Percentiles rank a stretch among this genome's conserved stretches.
Conservation (phyloP, 768 basidiomycete genomes). For the Lentinula boryana region DNA sequence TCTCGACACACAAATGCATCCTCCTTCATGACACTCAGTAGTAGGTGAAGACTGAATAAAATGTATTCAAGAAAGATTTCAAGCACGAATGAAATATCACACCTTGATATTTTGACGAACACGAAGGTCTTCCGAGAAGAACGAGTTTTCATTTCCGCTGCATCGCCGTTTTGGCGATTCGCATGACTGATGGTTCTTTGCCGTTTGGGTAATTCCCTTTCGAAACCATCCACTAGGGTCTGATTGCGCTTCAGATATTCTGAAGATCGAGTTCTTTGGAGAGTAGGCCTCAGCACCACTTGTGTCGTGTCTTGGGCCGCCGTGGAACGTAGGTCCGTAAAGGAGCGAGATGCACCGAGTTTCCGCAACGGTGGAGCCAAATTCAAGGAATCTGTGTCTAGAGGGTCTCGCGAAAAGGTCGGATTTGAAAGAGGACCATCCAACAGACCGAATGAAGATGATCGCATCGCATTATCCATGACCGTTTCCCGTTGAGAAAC, state of each 20-base stretch:
- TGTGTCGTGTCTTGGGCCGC: slow-evolving; percentile 27
- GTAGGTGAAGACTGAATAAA: slow-evolving; percentile 50
- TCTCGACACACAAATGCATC: slow-evolving; percentile 82
- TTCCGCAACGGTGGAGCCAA: slow-evolving; percentile 37
- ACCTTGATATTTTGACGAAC: slow-evolving; percentile 71
- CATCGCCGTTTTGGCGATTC: slow-evolving; percentile 40
- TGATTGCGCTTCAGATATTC: slow-evolving; percentile 24
- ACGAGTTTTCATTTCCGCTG: slow-evolving; percentile 76
- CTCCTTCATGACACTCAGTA: slow-evolving; percentile 75
- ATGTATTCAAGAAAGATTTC: slow-evolving; percentile 12
- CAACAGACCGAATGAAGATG: neutral
- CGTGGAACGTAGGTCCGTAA: slow-evolving; percentile 57
- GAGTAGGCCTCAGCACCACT: slow-evolving; percentile 17
- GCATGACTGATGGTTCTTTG: slow-evolving; percentile 1
- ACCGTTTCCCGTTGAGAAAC: neutral
- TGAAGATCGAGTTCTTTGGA: slow-evolving; percentile 35
- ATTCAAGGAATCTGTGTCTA: slow-evolving; percentile 17
- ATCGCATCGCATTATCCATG: slow-evolving; percentile 12
- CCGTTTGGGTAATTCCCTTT: slow-evolving; percentile 11
- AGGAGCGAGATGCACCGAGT: slow-evolving; percentile 60
- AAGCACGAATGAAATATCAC: slow-evolving; percentile 14
- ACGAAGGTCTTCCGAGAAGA: slow-evolving; percentile 83
- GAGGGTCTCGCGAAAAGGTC: neutral
- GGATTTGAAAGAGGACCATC: neutral
- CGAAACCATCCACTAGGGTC: slow-evolving; percentile 4